A percentile compares a stretch with the other conserved stretches of the same genome.
Evolutionary conservation across 2,329 filamentous ascomycete species (phyloP).

Genomic region (Xylariaceae sp.): DNA sequence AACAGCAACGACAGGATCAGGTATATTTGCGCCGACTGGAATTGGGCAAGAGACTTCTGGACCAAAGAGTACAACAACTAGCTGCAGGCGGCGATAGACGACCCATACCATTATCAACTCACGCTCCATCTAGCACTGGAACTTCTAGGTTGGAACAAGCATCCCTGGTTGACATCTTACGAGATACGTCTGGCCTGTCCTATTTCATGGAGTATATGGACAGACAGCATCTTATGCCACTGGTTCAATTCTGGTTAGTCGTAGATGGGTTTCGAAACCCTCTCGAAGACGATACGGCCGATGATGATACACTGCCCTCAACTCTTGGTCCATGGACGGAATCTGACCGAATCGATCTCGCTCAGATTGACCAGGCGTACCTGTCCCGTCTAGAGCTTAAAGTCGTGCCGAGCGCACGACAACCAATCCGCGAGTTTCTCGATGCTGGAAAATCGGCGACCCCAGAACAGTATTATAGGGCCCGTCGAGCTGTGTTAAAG

Average conservation of each 20-base stretch:
- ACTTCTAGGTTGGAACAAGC: conserved; percentile 76
- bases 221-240: conserved; percentile 80
- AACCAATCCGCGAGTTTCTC: conserved; percentile 78
- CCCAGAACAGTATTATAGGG: conserved; percentile 80
- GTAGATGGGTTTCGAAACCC: conserved; percentile 96
- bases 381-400: conserved; percentile 82
- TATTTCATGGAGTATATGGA: conserved; percentile 99
- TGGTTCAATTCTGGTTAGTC: conserved; percentile 98
- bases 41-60: conserved; percentile 87
- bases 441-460: conserved; percentile 78
- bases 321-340: conserved; percentile 76
- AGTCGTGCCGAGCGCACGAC: conserved; percentile 72
- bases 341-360: conserved; percentile 84
- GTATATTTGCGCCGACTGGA: conserved; percentile 89
- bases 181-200: conserved; percentile 87
- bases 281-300: conserved; percentile 80
- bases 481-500: conserved; percentile 79
- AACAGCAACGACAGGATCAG: conserved; percentile 79
- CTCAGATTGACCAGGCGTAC: conserved; percentile 91
- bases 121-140: conserved; percentile 41
- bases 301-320: conserved; percentile 68
- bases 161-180: conserved; percentile 82
- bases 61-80: conserved; percentile 86
- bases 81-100: conserved; percentile 68
- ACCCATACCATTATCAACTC: conserved; percentile 39